These are phyloP conservation scores for Fraxinus ornus DNA, from an alignment of 305 asterid genomes.

Conservation along the genomic window DNA sequence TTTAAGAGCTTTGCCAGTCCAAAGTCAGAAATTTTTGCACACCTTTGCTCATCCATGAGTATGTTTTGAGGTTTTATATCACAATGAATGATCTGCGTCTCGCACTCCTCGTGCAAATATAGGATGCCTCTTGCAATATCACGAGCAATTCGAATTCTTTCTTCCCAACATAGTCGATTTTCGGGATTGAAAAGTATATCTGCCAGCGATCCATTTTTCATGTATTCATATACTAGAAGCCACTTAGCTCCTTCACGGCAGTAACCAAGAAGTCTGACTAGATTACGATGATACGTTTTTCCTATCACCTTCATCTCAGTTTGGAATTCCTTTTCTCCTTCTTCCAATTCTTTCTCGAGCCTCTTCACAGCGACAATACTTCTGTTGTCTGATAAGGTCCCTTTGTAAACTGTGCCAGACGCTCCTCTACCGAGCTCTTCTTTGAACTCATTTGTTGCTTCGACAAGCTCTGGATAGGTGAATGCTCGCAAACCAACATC, in stretches of 20 bases:
- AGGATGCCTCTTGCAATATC: slow-evolving; percentile 44
- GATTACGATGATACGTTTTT: slow-evolving; percentile 39
- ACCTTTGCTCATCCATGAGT: slow-evolving; percentile 38
- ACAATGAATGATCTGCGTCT: slow-evolving; percentile 46
- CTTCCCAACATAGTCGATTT: slow-evolving; percentile 17
- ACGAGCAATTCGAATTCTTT: slow-evolving; percentile 21
- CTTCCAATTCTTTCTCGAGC: slow-evolving; percentile 29
- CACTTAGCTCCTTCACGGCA: slow-evolving; percentile 35
- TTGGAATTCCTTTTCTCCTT: slow-evolving; percentile 36
- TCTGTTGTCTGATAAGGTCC: not conserved
- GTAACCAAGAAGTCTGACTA: slow-evolving; percentile 40
- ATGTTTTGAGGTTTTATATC: slow-evolving; percentile 57
- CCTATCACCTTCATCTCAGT: slow-evolving; percentile 38
- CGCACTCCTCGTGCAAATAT: slow-evolving; percentile 54
- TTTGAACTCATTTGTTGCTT: not conserved
- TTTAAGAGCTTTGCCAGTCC: slow-evolving; percentile 56
- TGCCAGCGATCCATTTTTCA: slow-evolving; percentile 39
- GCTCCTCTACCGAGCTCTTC: slow-evolving; percentile 34
- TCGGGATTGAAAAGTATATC: slow-evolving; percentile 20
- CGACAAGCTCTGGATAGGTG: slow-evolving; percentile 27
- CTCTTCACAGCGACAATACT: slow-evolving; percentile 35
- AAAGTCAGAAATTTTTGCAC: slow-evolving; percentile 47
- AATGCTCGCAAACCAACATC: slow-evolving; percentile 30
- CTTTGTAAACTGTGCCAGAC: slow-evolving; percentile 30
- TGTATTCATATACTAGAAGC: not conserved